Evolutionary conservation across 768 basidiomycete species (phyloP), one percentile per base, ranked within the genome.

Genomic region (Russula vinacea): DNA sequence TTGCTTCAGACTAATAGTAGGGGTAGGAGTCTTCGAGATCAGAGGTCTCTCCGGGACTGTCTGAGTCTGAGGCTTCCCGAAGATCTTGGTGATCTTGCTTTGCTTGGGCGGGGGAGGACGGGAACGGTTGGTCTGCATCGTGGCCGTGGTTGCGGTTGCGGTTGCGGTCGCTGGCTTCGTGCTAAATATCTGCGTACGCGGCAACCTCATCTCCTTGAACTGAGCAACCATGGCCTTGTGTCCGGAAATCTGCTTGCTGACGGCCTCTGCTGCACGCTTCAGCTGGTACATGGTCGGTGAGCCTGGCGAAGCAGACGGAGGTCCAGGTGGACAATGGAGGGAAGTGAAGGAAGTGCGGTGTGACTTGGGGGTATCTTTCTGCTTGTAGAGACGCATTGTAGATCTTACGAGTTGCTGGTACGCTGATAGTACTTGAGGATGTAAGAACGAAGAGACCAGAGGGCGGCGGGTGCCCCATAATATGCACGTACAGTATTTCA

Each of bases 331-430:
- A 50, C 17, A 14, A 37, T 51, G 49, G 40, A 32, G 47, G 59
- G 39, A 0, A 49, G 10, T 56, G 40, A 32, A 39, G 59, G 39
- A 0, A 49, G 10, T 56, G 35, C 24, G 59, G 37, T 26, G 54
- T 29, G 56, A 59, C 3, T 51, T 33, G 59, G 59, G 59, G 33
- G 29, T 33, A 32, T 42, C 55, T 19, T 56, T 60, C 29, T 32
- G 59, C 5, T 65, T 65, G 13, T 65, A 65, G 22, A 65, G 64
- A 61, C 64, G 59, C 64, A 65, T 65, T 33, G 54, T 56, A 60
- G 11, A 61, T 51, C 54, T 60, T 61, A 57, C 62, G 62, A 64
- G 29, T 54, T 53, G 65, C 44, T 66, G 22, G 50, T 55, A 66
- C 62, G 51, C 16, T n/a, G 56, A 51, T 24, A 29, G 59, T 65